phyloP scores from a whole-genome alignment of 2,329 filamentous ascomycete genomes.

The Neofusicoccum sp. region DNA sequence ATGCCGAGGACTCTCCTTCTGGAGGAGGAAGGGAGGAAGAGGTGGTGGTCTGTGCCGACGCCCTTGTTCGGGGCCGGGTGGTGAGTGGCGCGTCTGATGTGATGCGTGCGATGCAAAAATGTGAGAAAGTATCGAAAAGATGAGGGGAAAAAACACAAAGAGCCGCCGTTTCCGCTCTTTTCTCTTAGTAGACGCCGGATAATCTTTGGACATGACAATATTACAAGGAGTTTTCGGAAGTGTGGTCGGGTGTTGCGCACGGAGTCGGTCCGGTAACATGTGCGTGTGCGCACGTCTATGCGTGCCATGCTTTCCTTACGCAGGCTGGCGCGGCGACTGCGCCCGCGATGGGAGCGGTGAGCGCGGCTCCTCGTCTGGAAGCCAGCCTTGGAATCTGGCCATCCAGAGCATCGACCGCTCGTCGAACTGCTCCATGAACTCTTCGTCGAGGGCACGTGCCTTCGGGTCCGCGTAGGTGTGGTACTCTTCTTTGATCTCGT shows the following conservation, averaged over 20 bases:
- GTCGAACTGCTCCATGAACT: constrained; percentile 50
- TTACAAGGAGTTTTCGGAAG: neutral
- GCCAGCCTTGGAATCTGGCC: constrained; percentile 33
- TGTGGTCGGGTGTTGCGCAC: neutral
- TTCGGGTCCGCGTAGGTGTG: constrained; percentile 59
- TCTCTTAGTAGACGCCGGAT: neutral
- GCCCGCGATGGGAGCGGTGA: constrained; percentile 7
- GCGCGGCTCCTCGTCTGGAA: constrained; percentile 14
- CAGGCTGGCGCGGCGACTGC: constrained; percentile 8
- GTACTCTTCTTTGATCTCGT: constrained; percentile 73
- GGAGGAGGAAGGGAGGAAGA: no score
- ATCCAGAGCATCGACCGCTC: constrained; percentile 44
- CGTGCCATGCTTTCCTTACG: neutral
- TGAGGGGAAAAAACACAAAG: neutral
- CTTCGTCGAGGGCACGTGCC: constrained; percentile 50
- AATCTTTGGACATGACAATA: neutral
- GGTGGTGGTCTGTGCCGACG: neutral
- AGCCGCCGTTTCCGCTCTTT: constrained; percentile 12
- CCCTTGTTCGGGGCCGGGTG: neutral
- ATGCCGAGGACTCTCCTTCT: neutral
- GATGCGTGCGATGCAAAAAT: no score
- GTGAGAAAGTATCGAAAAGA: neutral
- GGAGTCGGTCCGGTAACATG: constrained; percentile 2
- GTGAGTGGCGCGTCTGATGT: neutral
- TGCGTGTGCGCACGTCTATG: neutral